Evolutionary conservation across 83 land plant species (phyloP).

Genomic region (Picea mariana): DNA sequence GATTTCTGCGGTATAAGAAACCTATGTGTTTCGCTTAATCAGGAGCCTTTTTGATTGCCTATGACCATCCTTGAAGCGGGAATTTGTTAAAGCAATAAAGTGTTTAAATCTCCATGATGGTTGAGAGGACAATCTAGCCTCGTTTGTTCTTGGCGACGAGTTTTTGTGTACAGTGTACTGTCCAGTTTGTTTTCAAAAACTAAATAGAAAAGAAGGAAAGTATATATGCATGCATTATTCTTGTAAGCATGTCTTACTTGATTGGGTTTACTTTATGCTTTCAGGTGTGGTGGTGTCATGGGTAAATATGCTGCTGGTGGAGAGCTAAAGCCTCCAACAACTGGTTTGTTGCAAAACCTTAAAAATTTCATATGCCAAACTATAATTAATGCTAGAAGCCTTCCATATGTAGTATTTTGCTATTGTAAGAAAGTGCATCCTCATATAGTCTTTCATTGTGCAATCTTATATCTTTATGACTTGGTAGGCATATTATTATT

Average conservation of each 20-base stretch:
- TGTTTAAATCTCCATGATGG: not conserved
- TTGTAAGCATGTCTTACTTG: not conserved
- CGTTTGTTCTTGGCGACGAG: not conserved
- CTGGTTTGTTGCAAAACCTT: constrained; percentile 49
- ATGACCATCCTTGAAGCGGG: not conserved
- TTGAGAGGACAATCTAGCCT: not conserved
- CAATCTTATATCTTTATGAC: not conserved
- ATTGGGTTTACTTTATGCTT: constrained; percentile 2
- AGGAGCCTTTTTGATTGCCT: not conserved
- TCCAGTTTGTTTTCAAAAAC: not conserved
- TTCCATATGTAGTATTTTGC: not conserved
- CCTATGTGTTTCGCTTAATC: not conserved
- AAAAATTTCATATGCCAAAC: not conserved
- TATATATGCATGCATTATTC: not conserved
- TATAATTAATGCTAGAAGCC: not conserved
- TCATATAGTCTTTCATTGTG: not conserved
- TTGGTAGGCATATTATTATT: constrained; percentile 1
- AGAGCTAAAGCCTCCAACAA: constrained; percentile 88
- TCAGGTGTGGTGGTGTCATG: constrained; percentile 97
- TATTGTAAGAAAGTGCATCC: not conserved
- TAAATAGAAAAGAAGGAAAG: not conserved
- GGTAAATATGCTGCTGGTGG: constrained; percentile 94
- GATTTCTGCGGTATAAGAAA: not conserved
- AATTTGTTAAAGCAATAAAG: not conserved
- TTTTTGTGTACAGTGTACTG: not conserved